Evolutionary conservation across 2,329 filamentous ascomycete species (phyloP).

Genomic region (Fusarium scirpi): DNA sequence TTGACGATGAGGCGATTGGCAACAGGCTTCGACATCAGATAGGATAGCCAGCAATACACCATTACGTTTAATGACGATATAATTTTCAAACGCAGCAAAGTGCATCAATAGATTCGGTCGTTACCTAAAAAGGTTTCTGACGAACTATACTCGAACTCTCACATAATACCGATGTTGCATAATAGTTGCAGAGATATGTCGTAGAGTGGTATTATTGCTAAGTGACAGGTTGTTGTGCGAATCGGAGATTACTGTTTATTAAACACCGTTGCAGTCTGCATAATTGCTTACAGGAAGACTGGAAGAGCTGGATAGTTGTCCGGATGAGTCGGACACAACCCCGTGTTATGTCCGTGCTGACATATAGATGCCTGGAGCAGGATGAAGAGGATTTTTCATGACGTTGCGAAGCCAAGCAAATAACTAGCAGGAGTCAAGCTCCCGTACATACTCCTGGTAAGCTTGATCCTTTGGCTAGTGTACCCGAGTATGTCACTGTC

Average conservation of each 20-base stretch:
- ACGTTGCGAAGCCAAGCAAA: neutral
- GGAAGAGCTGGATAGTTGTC: neutral
- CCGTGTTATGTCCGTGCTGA: neutral
- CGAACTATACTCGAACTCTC: neutral
- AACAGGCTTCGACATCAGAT: neutral
- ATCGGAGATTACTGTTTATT: neutral
- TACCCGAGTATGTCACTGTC: neutral
- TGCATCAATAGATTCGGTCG: neutral
- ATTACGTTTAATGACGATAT: neutral
- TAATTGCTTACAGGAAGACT: neutral
- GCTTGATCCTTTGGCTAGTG: neutral
- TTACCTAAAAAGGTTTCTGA: neutral
- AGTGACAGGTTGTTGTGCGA: rapidly evolving
- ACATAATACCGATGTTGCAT: neutral
- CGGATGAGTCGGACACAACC: neutral
- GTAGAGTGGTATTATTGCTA: neutral
- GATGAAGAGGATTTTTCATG: neutral
- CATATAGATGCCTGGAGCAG: neutral
- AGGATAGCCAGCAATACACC: neutral
- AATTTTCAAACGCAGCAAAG: neutral
- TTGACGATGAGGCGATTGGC: neutral
- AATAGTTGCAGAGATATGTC: neutral
- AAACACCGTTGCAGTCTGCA: neutral
- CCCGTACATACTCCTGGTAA: neutral
- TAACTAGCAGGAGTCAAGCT: neutral